Evolutionary conservation across 306 rosid species (phyloP).

Genomic region (Prosopis cineraria): DNA sequence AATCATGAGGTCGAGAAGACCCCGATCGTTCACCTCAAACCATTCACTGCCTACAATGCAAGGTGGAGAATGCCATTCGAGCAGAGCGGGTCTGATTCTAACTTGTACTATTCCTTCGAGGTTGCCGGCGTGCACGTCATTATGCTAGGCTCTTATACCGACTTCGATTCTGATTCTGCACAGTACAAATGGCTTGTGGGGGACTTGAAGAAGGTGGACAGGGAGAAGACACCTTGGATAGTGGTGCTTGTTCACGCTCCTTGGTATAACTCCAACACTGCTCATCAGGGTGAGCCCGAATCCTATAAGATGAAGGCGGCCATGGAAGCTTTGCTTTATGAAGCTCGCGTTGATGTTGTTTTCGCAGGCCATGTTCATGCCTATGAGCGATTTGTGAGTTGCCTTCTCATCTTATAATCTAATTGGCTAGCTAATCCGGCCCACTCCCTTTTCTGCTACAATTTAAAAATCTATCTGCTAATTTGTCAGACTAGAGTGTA

Average conservation of each 20-base stretch:
- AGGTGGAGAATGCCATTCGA: constrained; percentile 85
- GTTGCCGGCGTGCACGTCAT: constrained; percentile 68
- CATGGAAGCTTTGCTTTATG: constrained; percentile 74
- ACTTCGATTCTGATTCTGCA: constrained; percentile 48
- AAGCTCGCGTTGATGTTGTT: constrained; percentile 74
- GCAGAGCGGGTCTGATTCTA: constrained; percentile 72
- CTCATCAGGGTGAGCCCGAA: constrained; percentile 72
- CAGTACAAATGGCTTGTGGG: constrained; percentile 72
- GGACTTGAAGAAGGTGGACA: constrained; percentile 57
- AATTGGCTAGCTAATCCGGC: too few species aligned
- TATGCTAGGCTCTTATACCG: constrained; percentile 86
- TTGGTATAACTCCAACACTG: constrained; percentile 78
- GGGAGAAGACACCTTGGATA: constrained; percentile 69
- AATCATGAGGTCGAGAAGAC: constrained; percentile 79
- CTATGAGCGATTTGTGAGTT: constrained; percentile 85
- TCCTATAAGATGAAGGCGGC: constrained; percentile 58
- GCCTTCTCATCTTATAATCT: neutral
- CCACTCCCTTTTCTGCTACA: neutral
- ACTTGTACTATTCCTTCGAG: constrained; percentile 80
- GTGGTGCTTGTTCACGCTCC: constrained; percentile 81
- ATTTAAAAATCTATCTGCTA: neutral
- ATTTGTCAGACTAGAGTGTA: constrained; percentile 65
- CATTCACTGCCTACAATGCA: constrained; percentile 82
- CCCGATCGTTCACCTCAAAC: constrained; percentile 26
- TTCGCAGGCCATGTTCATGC: constrained; percentile 89